Evolutionary conservation across 1,139 yeast genomes (phyloP).

Genomic region (Pneumocystis wakefieldiae): DNA sequence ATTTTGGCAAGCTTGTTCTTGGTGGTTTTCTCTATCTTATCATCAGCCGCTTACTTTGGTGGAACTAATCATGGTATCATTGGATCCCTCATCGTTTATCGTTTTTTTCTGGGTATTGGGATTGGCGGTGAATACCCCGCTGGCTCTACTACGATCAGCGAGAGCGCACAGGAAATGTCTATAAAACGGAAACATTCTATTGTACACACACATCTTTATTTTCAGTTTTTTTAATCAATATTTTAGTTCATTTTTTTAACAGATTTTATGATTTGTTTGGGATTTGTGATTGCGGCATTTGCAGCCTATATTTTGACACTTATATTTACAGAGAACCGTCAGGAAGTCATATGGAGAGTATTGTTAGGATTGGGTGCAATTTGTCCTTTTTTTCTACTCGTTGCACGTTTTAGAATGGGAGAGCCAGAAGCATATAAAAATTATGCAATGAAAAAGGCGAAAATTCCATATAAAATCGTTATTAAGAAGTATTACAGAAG

Average conservation of each 20-base stretch:
- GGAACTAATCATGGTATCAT: constrained; percentile 54
- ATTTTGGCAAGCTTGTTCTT: constrained; percentile 54
- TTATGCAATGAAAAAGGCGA: constrained; percentile 48
- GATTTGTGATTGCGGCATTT: constrained; percentile 71
- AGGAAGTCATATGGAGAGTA: constrained; percentile 79
- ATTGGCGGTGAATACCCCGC: constrained; percentile 71
- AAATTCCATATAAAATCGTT: constrained; percentile 53
- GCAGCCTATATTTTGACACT: constrained; percentile 75
- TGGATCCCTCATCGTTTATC: constrained; percentile 66
- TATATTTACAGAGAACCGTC: constrained; percentile 58
- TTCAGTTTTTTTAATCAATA: not conserved
- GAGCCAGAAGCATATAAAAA: constrained; percentile 61
- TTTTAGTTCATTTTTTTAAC: constrained; percentile 74
- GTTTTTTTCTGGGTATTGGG: constrained; percentile 78
- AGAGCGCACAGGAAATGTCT: constrained; percentile 66
- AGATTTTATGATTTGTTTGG: constrained; percentile 71
- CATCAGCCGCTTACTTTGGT: constrained; percentile 70
- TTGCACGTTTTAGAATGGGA: constrained; percentile 57
- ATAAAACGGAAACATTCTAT: constrained; percentile 66
- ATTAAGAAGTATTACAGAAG: constrained; percentile 79
- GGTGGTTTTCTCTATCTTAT: constrained; percentile 58
- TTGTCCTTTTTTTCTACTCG: constrained; percentile 65
- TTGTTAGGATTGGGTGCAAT: constrained; percentile 89
- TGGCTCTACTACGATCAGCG: constrained; percentile 87
- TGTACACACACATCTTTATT: constrained; percentile 1